Conservation (phyloP, 2,329 filamentous ascomycete species). For the Sporothrix pseudoabietina region DNA sequence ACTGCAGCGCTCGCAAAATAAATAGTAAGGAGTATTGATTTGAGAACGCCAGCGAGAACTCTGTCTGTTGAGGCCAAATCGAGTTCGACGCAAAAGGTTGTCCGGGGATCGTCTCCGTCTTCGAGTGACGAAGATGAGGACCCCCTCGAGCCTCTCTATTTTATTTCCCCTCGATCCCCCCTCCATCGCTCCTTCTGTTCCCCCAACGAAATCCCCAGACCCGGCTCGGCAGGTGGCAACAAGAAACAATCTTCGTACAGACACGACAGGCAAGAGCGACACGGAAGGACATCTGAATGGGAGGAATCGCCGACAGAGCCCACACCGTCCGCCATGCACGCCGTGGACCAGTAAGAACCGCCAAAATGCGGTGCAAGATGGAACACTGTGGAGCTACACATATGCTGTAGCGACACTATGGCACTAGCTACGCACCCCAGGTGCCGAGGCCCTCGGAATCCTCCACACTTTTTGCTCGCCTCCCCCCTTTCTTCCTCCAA, state of each 20-base stretch:
- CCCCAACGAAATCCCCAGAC: not conserved
- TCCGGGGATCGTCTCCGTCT: not conserved
- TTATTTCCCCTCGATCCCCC: not conserved
- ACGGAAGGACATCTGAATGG: slow-evolving; percentile 2
- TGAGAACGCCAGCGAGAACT: not conserved
- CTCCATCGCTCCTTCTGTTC: not conserved
- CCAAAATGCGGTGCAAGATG: not conserved
- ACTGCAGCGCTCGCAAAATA: not conserved
- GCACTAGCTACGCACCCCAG: not conserved
- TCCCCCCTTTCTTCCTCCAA: slow-evolving; percentile 24
- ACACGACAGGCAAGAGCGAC: not conserved
- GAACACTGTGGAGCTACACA: slow-evolving; percentile 12
- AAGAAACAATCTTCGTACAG: not conserved
- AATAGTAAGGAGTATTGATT: not conserved
- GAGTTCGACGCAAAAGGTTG: not conserved
- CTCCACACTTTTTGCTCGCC: slow-evolving; percentile 22
- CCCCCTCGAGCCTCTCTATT: not conserved
- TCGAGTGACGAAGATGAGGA: slow-evolving; percentile 4
- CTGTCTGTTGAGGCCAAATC: not conserved
- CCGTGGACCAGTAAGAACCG: not conserved
- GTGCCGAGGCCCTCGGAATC: slow-evolving; percentile 35
- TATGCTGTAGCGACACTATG: not conserved
- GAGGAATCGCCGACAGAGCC: slow-evolving; percentile 7
- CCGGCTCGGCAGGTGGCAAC: slow-evolving; percentile 15
- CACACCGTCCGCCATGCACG: not conserved